Conservation (phyloP, 331 rosid species). For the Rhamnella rubrinervis region DNA sequence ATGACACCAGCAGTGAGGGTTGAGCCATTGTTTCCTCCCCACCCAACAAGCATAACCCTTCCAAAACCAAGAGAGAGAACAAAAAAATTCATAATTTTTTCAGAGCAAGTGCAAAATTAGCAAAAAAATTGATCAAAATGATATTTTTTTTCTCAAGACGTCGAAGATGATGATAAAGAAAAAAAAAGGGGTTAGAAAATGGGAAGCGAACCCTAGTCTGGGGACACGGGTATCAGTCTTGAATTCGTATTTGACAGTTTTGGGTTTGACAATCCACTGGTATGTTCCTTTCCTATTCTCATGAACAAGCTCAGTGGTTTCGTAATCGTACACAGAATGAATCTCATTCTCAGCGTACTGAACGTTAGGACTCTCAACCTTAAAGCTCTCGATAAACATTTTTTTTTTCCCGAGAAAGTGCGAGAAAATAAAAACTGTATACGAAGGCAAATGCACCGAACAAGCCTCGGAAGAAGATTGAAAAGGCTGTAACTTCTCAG, state of each 20-base stretch:
- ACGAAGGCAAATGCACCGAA: background rate
- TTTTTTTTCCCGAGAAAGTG: conserved; percentile 33
- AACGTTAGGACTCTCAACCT: conserved; percentile 88
- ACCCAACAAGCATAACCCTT: conserved; percentile 96
- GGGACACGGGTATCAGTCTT: conserved; percentile 70
- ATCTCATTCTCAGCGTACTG: conserved; percentile 71
- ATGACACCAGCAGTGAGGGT: conserved; percentile 92
- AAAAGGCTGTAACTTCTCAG: background rate
- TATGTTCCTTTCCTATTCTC: conserved; percentile 65
- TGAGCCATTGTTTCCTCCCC: conserved; percentile 97
- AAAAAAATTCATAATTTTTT: background rate
- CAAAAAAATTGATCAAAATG: background rate
- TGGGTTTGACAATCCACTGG: conserved; percentile 94
- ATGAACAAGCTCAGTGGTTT: conserved; percentile 87
- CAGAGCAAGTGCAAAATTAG: background rate
- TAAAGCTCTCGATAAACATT: conserved; percentile 83
- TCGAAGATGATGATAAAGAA: background rate
- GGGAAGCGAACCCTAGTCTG: conserved; percentile 61
- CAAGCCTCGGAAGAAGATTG: background rate
- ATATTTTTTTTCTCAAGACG: background rate
- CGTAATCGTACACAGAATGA: conserved; percentile 75
- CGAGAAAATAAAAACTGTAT: background rate
- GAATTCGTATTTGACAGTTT: conserved; percentile 73
- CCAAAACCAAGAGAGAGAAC: background rate
- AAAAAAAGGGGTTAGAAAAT: background rate